Evolutionary conservation across 2,329 filamentous ascomycete species (phyloP), one percentile per base, ranked within the genome.

Genomic region (Ascochyta pisi): DNA sequence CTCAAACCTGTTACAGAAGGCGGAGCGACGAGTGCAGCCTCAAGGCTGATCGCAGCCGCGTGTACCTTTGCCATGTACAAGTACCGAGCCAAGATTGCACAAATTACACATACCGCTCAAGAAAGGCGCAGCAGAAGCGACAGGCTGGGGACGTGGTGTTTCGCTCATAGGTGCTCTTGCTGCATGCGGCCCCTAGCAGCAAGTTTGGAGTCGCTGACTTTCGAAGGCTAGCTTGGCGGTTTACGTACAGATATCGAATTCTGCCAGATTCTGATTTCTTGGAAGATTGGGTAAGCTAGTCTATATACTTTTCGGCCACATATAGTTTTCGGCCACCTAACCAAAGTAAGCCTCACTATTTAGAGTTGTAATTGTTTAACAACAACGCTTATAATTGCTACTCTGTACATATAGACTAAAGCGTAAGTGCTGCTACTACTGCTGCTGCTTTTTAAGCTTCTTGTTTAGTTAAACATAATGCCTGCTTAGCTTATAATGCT

Each of bases 161-260:
- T 52, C 29, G 42, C 35, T 46, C 47, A 56, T 39, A 37, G 16
- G 47, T 41, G 16, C 13, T 27, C 12, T 46, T 51, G 37, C 53
- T 51, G 53, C 50, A 52, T 60, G 57, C 58, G 57, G 54, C 38
- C 39, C 45, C 46, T 51, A 42, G 52, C 54, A 64, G 58, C 66
- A 66, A 59, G 34, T 43, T 54, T 65, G 63, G 61, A 55, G 54
- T 54, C 42, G 63, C 24, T 54, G 53, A 52, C 41, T 43, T 47
- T 57, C 44, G 31, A 38, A 49, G 44, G 43, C 63, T 66, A 66
- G 63, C 49, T 15, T 43, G 34, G 23, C 13, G 41, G 51, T 48
- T 67, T 67, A 68, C 66, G 66, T 68, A 67, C 64, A 65, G 48
- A 54, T 49, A 57, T 60, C 44, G 45, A 19, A 58, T 54, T 54